Evolutionary conservation across 345 rosid species (phyloP).

Genomic region (Gynandropsis gynandra): DNA sequence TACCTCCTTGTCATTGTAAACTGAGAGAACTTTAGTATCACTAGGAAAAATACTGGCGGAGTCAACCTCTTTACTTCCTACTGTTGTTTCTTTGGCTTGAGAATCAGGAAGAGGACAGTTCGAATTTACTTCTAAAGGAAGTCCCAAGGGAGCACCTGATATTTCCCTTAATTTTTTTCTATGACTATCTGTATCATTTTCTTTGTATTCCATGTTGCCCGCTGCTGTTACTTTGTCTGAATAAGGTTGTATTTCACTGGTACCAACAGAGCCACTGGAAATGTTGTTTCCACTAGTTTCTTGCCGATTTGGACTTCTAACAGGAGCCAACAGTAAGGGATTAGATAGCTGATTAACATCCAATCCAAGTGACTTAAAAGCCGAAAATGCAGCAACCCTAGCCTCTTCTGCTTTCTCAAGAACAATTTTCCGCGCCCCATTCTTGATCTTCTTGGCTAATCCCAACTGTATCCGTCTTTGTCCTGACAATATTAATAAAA

Average conservation of each 20-base stretch:
- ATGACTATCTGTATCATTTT: conserved; percentile 27
- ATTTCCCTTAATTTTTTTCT: conserved; percentile 30
- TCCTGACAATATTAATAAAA: conserved; percentile 33
- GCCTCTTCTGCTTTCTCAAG: conserved; percentile 99
- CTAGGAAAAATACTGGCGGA: conserved; percentile 13
- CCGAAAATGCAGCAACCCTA: conserved; percentile 80
- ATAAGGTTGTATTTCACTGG: conserved; percentile 27
- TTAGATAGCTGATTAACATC: conserved; percentile 56
- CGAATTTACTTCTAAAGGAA: conserved; percentile 33
- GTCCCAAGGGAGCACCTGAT: conserved; percentile 30
- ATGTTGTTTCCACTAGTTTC: conserved; percentile 32
- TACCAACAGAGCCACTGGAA: conserved; percentile 24
- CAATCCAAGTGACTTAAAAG: conserved; percentile 84
- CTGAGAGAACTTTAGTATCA: conserved; percentile 16
- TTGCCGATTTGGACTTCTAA: conserved; percentile 29
- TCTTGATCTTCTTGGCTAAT: conserved; percentile 87
- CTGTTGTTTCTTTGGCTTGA: conserved; percentile 27
- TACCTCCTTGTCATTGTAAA: conserved; percentile 11
- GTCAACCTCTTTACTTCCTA: conserved; percentile 17
- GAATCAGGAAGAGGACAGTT: conserved; percentile 23
- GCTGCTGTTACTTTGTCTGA: conserved; percentile 27
- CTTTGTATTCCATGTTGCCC: conserved; percentile 27
- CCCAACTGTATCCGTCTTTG: conserved; percentile 76
- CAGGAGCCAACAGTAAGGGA: conserved; percentile 33
- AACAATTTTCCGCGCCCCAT: conserved; percentile 91